Evolutionary conservation across 1,284 basidiomycete species (phyloP).

Genomic region (Rhizoctonia solani): DNA sequence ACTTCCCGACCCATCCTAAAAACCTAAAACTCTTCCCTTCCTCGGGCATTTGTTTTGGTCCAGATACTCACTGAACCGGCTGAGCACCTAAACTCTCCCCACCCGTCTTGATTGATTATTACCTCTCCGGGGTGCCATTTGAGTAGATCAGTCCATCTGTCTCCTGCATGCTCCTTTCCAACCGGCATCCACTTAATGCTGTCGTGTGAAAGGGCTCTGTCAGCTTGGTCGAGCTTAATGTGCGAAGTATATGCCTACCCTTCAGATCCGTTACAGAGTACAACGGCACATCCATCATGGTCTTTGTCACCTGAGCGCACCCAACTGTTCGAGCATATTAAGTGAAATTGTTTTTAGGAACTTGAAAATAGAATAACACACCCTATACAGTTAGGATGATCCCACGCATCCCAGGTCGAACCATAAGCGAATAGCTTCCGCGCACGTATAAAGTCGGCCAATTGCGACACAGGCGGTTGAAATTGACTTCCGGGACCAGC

Average conservation of each 20-base stretch:
- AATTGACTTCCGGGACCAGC: conserved; percentile 53
- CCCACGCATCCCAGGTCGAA: conserved; percentile 53
- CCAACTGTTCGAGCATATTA: conserved; percentile 46
- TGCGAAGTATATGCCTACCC: conserved; percentile 39
- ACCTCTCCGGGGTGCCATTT: conserved; percentile 59
- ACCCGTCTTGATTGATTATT: conserved; percentile 57
- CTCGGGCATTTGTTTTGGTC: conserved; percentile 53
- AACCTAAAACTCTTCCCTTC: conserved; percentile 45
- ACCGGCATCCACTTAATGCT: conserved; percentile 25
- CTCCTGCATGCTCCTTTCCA: conserved; percentile 52
- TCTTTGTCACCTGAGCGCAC: conserved; percentile 53
- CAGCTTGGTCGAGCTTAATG: too few relatives aligned
- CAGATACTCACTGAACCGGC: conserved; percentile 54
- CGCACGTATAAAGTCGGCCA: conserved; percentile 55
- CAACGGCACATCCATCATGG: conserved; percentile 55
- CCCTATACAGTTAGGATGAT: conserved; percentile 50
- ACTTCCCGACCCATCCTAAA: too few relatives aligned
- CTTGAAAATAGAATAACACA: conserved; percentile 20
- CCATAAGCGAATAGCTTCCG: conserved; percentile 58
- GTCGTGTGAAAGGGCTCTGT: not conserved
- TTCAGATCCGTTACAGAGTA: conserved; percentile 48
- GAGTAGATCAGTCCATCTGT: conserved; percentile 59
- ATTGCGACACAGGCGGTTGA: conserved; percentile 50
- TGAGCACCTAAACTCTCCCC: conserved; percentile 55
- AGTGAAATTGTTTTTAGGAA: conserved; percentile 16